Base-by-base conservation (phyloP, 169 alveolate genomes). In the Miamiensis avidus region DNA sequence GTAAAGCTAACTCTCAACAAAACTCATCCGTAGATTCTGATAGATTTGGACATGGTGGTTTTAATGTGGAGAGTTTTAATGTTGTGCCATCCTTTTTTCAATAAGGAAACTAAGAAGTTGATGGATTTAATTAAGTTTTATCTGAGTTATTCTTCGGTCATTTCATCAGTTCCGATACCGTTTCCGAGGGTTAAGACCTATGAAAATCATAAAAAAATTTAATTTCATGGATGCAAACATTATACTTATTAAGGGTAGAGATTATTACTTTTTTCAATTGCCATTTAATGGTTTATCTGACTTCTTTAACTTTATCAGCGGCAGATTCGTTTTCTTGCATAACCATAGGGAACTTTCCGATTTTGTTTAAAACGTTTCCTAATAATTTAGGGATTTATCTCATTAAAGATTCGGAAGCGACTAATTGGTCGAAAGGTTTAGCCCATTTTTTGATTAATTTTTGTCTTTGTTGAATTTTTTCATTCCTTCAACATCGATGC, bases 31-130 rank as follows among this genome's bases (percentile, higher is more conserved):
- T 97, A 98, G 89, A 99, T 98, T 88, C 99, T 95, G 88, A 95
- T 97, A 73, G 99, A 98, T 92, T 98, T 97, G 65, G 99, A 99
- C 99, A 99, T 98, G 91, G 99, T 98, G 87, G 99, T 97, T 98
- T 99, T 99, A 85, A 99, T 97, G 93, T 98, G 98, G 78, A 99
- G 97, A 31, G 99, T 92, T 93, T 98, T 98, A 88, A 99, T 98
- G 91, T 99, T 99, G 94, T 98, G 98, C 99, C 99, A 99, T 91
- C 99, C 99, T 97, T 99, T 99, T 97, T 99, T 99, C 91, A 99
- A 96, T 83, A 99, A 97, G 78, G 99, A 98, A 81, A 98, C 99
- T 87, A 99, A 97, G 97, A 98, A 99, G 98, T 99, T 99, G 91
- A 99, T 97, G 29, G 99, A 98, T 94, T 98, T 96, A 83, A 97